These are phyloP conservation scores for Dryas octopetala DNA, from an alignment of 306 rosid genomes.

Conservation along the genomic window DNA sequence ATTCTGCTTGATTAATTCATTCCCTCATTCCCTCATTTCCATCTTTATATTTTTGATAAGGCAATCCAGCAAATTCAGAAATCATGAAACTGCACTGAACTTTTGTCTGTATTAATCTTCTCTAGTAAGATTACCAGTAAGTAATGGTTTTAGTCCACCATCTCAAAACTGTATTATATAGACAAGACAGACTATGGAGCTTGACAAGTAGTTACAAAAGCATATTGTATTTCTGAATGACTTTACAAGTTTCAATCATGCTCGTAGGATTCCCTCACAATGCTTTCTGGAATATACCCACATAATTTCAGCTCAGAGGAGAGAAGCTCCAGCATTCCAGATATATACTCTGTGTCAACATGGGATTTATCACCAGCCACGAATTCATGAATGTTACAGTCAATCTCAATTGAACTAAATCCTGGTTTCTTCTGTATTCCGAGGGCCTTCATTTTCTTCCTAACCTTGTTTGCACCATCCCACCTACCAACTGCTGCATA, in stretches of 20 bases:
- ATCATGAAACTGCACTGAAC: too few species aligned
- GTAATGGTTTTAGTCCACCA: background rate
- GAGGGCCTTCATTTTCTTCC: slow-evolving; percentile 64
- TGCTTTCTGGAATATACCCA: slow-evolving; percentile 57
- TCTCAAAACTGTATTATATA: background rate
- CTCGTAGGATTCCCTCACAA: slow-evolving; percentile 38
- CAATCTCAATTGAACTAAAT: slow-evolving; percentile 74
- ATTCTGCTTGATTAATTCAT: too few species aligned
- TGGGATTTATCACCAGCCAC: slow-evolving; percentile 75
- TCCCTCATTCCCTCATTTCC: too few species aligned
- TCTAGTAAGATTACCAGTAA: too few species aligned
- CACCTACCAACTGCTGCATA: slow-evolving; percentile 76
- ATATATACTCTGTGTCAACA: slow-evolving; percentile 40
- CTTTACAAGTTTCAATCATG: slow-evolving; percentile 24
- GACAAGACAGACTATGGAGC: background rate
- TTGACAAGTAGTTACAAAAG: background rate
- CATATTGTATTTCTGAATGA: background rate
- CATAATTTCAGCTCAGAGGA: slow-evolving; percentile 56
- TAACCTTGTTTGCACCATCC: slow-evolving; percentile 72
- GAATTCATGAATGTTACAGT: slow-evolving; percentile 67
- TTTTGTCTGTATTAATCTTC: too few species aligned
- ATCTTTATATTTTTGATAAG: too few species aligned
- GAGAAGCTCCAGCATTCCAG: slow-evolving; percentile 50
- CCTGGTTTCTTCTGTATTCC: slow-evolving; percentile 75
- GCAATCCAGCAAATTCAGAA: too few species aligned